Conservation (phyloP, 495 filamentous ascomycete genomes). For the Talaromyces stipitatus region DNA sequence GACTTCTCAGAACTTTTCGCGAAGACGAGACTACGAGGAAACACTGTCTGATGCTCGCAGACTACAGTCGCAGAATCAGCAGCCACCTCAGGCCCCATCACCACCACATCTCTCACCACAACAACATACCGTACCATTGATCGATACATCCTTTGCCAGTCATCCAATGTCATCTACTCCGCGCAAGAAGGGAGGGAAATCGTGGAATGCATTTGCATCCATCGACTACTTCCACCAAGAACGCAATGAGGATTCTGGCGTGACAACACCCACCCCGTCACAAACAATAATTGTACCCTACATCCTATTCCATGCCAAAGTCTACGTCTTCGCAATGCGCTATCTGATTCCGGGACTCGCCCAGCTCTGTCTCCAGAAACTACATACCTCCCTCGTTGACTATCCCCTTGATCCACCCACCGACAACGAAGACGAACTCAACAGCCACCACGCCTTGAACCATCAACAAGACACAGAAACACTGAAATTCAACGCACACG, state of each 20-base stretch:
- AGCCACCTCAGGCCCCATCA: background rate
- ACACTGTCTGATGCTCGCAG: background rate
- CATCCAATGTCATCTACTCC: slow-evolving; percentile 19
- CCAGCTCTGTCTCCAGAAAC: slow-evolving; percentile 35
- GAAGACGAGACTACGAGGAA: background rate
- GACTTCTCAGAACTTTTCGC: background rate
- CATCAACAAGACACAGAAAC: slow-evolving; percentile 1
- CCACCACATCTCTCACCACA: background rate
- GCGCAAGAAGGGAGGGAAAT: slow-evolving; percentile 25
- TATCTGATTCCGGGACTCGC: slow-evolving; percentile 38
- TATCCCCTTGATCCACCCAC: slow-evolving; percentile 19
- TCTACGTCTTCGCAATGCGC: slow-evolving; percentile 40
- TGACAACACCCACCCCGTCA: background rate
- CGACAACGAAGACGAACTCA: slow-evolving; percentile 3
- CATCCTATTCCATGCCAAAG: slow-evolving; percentile 38
- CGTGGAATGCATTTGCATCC: slow-evolving; percentile 34
- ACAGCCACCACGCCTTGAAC: background rate
- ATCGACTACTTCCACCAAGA: slow-evolving; percentile 29
- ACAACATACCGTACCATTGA: slow-evolving; percentile 20
- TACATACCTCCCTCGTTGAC: slow-evolving; percentile 30
- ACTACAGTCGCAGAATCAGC: background rate
- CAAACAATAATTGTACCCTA: slow-evolving; percentile 23
- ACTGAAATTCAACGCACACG: slow-evolving; percentile 17
- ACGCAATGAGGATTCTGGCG: background rate
- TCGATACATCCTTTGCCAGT: slow-evolving; percentile 30